A percentile compares a stretch with the other conserved stretches of the same genome.
Evolutionary conservation across 1,139 yeast genomes (phyloP).

Genomic region (Kodamaea ohmeri): DNA sequence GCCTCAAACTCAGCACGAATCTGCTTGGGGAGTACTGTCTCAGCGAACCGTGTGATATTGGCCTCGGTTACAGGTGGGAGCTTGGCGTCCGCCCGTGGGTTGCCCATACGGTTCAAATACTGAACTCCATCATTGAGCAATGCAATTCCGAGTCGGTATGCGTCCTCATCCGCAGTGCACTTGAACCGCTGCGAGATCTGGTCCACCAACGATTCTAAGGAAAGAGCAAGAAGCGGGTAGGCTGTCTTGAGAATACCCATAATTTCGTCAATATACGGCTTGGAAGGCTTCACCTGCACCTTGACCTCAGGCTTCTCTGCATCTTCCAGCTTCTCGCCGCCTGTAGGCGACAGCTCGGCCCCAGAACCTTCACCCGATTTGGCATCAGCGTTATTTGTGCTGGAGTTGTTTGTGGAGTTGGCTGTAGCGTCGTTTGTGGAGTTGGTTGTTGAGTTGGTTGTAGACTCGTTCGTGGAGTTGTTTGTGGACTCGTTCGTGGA

Average conservation of each 20-base stretch:
- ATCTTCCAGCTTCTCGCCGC: background rate
- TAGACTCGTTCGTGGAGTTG: background rate
- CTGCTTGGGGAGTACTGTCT: constrained; percentile 86
- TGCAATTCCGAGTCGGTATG: constrained; percentile 90
- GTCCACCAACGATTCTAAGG: constrained; percentile 91
- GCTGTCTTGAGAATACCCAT: constrained; percentile 96
- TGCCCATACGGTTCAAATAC: constrained; percentile 75
- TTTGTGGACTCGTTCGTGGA: background rate
- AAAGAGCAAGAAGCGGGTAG: constrained; percentile 87
- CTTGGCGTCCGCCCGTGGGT: constrained; percentile 84
- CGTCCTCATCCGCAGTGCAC: constrained; percentile 94
- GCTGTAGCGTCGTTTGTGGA: background rate
- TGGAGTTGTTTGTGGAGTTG: background rate
- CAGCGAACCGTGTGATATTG: constrained; percentile 86
- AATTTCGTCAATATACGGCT: constrained; percentile 76
- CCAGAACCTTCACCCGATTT: too few relatives aligned
- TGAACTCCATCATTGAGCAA: constrained; percentile 91
- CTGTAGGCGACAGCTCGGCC: background rate
- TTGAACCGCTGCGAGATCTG: constrained; percentile 94
- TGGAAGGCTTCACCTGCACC: constrained; percentile 1
- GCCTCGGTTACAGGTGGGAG: constrained; percentile 92
- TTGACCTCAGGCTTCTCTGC: background rate
- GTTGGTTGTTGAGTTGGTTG: too few relatives aligned
- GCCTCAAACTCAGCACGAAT: constrained; percentile 88
- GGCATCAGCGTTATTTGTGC: background rate